phyloP scores from a whole-genome alignment of 169 alveolate species.

The Plasmodium knowlesi region DNA sequence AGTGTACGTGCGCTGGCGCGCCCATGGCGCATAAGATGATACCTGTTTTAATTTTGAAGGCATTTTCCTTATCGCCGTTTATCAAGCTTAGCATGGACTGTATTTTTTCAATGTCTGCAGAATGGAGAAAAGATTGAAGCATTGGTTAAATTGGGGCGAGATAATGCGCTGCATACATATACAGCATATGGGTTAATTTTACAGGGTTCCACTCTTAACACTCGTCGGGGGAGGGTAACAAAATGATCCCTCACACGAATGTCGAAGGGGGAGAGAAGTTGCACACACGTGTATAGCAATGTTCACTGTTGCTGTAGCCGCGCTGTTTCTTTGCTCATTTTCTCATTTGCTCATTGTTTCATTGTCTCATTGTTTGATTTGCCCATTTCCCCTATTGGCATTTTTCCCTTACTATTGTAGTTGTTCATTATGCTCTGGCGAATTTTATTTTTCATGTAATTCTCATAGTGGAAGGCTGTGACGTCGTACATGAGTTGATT shows the following conservation, averaged over 20 bases:
- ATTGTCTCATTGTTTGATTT: too few species aligned
- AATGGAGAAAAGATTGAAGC: background rate
- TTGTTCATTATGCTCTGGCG: constrained; percentile 61
- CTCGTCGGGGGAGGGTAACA: background rate
- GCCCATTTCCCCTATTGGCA: background rate
- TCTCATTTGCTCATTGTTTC: too few species aligned
- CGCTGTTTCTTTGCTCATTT: background rate
- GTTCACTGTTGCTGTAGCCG: background rate
- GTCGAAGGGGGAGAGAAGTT: background rate
- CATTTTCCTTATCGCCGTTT: constrained; percentile 75
- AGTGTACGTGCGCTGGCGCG: background rate
- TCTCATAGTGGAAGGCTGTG: constrained; percentile 70
- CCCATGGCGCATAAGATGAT: background rate
- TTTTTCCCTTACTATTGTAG: constrained; percentile 51
- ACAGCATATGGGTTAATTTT: background rate
- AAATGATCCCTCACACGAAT: background rate
- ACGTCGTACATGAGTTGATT: constrained; percentile 72
- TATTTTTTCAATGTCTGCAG: constrained; percentile 64
- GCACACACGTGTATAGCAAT: background rate
- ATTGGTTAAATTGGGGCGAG: background rate
- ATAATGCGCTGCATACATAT: background rate
- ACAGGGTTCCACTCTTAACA: background rate
- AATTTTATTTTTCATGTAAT: constrained; percentile 69
- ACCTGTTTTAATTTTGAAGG: constrained; percentile 75
- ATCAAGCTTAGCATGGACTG: constrained; percentile 73